These are phyloP conservation scores for Syzygium grande DNA, from an alignment of 345 rosid species.

Conservation along the genomic window DNA sequence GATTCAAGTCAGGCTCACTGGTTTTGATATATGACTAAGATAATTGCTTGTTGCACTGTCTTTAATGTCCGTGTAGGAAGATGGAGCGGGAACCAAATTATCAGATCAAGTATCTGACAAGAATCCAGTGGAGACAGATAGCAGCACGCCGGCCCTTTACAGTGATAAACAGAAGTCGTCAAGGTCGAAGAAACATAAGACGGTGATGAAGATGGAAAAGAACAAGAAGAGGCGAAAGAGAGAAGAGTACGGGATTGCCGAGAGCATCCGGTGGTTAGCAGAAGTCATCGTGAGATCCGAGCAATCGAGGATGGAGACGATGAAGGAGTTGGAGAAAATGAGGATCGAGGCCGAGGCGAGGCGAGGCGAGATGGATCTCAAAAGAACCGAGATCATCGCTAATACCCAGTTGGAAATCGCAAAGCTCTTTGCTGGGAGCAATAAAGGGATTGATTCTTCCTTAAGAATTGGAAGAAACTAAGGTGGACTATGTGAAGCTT, in stretches of 20 bases:
- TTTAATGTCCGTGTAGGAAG: constrained; percentile 34
- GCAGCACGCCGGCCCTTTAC: constrained; percentile 76
- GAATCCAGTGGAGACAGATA: constrained; percentile 56
- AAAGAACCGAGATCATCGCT: constrained; percentile 84
- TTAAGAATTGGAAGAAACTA: constrained; percentile 75
- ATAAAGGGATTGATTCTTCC: constrained; percentile 66
- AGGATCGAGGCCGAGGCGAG: constrained; percentile 80
- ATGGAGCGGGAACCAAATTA: constrained; percentile 30
- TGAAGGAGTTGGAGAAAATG: constrained; percentile 85
- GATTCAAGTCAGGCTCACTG: background rate
- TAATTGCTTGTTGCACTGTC: background rate
- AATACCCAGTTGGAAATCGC: constrained; percentile 93
- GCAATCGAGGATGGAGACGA: constrained; percentile 78
- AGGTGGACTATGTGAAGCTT: background rate
- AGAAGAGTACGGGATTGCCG: constrained; percentile 62
- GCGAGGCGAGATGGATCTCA: constrained; percentile 83
- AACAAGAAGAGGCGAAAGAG: constrained; percentile 33
- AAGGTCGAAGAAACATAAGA: constrained; percentile 28
- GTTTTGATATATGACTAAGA: background rate
- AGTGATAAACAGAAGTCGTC: constrained; percentile 33
- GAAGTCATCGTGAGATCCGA: constrained; percentile 82
- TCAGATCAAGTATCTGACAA: constrained; percentile 48
- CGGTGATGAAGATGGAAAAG: constrained; percentile 27
- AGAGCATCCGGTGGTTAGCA: constrained; percentile 79
- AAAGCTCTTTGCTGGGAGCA: constrained; percentile 52